phyloP scores from a whole-genome alignment of 2,329 filamentous ascomycete species.

The Mollisia scopiformis region DNA sequence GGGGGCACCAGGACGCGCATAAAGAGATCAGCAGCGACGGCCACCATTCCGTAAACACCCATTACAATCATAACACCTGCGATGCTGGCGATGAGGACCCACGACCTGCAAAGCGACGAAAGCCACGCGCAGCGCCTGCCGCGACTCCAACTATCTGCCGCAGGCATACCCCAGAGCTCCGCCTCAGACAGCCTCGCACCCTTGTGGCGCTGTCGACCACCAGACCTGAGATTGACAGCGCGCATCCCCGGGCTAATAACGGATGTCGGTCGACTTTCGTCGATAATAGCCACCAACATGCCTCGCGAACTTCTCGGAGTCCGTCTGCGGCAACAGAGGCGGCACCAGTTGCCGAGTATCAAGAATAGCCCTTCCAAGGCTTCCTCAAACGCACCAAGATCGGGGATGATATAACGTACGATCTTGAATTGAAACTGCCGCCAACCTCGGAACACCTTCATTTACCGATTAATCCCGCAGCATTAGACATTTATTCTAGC shows the following conservation, averaged over 20 bases:
- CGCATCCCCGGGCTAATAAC: background rate
- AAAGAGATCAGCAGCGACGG: constrained; percentile 5
- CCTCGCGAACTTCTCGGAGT: constrained; percentile 15
- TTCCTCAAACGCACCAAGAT: constrained; percentile 24
- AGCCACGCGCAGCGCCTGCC: too few species aligned
- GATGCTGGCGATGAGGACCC: constrained; percentile 9
- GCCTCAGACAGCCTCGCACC: too few species aligned
- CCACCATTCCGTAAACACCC: constrained; percentile 8
- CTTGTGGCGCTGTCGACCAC: too few species aligned
- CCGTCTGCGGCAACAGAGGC: constrained; percentile 9
- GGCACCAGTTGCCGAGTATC: constrained; percentile 23
- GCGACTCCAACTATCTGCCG: too few species aligned
- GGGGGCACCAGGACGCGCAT: constrained; percentile 6
- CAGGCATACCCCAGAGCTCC: too few species aligned
- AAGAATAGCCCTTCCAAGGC: constrained; percentile 24
- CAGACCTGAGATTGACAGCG: too few species aligned
- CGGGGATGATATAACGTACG: constrained; percentile 14
- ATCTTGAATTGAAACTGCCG: constrained; percentile 20
- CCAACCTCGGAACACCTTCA: constrained; percentile 11
- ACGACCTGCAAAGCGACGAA: constrained; percentile 15
- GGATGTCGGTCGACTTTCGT: constrained; percentile 1
- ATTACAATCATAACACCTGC: constrained; percentile 4
- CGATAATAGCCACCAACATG: constrained; percentile 9
- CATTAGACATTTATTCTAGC: constrained; percentile 5
- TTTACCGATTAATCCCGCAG: background rate